Base-by-base conservation (phyloP, 2,329 filamentous ascomycete genomes). In the Neurospora sp. region DNA sequence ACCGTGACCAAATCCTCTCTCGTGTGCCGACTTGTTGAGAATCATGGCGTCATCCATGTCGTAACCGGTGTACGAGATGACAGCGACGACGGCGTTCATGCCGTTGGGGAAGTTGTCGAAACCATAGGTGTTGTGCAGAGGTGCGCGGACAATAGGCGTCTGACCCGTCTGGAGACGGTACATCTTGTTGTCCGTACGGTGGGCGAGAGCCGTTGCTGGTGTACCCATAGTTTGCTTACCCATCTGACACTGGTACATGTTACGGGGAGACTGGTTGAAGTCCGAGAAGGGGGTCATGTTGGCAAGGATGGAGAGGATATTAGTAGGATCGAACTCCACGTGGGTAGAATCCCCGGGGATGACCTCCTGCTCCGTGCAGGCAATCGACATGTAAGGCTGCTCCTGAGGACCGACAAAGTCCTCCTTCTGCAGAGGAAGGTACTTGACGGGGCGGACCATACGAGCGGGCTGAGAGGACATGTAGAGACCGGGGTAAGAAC, bases 41-140 rank as follows among this genome's bases (percentile, higher is more conserved):
- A 99, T 98, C 95, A 98, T 98, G 79, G 96, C 96, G 82, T 99
- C 96, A 85, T 99, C 96, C 96, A 99, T 99, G 85, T 99, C 96
- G 82, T 98, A 99, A 68, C 95, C 96, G 1, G 95, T 98, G 80
- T 99, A 99, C 0, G 95, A 97, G 73, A 99, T 97, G 79, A 99
- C 96, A 71, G 96, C 96, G 70, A 99, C 96, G 46, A 98, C 89
- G 8, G 93, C 93, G 77, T 99, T 99, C 77, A 89, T 94, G 37
- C 96, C 96, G 78, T 98, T 97, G 69, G 96, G 96, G 80, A 97
- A 99, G 81, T 98, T 98, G 82, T 99, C 96, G 71, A 98, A 89
- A 23, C 95, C 96, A 77, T 99, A 99, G 23, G 92, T 91, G 77
- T 97, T 98, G 82, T 99, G 94, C 65, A 98, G 86, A 39, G 95